Percentiles rank a stretch among this genome's conserved stretches.
Evolutionary conservation across 2,329 filamentous ascomycete genomes (phyloP).

Genomic region (Diaporthe citri): DNA sequence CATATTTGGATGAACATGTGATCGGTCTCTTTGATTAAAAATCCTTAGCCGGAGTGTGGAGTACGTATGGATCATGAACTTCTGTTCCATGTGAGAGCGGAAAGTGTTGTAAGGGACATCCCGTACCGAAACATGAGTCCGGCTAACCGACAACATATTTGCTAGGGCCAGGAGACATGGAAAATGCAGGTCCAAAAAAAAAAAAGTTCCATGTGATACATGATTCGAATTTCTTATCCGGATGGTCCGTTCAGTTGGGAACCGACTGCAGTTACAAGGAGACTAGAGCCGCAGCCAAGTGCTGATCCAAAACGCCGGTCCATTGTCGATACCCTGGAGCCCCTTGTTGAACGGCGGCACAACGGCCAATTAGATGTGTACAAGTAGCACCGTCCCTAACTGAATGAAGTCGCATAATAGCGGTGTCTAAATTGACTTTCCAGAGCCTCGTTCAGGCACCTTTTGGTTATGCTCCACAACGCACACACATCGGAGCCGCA

Average conservation of each 20-base stretch:
- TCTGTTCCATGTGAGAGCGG: not conserved
- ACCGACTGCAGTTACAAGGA: slow-evolving; percentile 10
- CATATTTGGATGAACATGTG: not conserved
- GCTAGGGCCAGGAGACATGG: too few species aligned
- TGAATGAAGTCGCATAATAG: slow-evolving; percentile 3
- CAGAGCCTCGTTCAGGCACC: slow-evolving; percentile 21
- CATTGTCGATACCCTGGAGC: not conserved
- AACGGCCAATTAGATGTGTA: slow-evolving; percentile 12
- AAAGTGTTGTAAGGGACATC: not conserved
- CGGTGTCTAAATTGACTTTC: slow-evolving; percentile 29
- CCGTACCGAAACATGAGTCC: too few species aligned
- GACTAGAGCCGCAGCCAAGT: slow-evolving; percentile 2
- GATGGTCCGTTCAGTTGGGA: not conserved
- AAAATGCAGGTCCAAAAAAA: not conserved
- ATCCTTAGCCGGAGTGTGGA: not conserved
- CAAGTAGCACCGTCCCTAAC: slow-evolving; percentile 14
- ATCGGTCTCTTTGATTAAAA: not conserved
- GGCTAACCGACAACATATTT: not conserved
- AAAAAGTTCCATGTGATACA: not conserved
- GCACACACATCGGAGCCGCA: not conserved
- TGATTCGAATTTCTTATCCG: not conserved
- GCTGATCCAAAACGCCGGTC: slow-evolving; percentile 15
- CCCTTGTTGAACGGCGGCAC: not conserved
- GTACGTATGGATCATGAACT: not conserved
- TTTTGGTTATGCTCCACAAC: not conserved